A percentile compares a stretch with the other conserved stretches of the same genome.
phyloP scores from a whole-genome alignment of 2,329 filamentous ascomycete species.

The Aspergillus nomiae region DNA sequence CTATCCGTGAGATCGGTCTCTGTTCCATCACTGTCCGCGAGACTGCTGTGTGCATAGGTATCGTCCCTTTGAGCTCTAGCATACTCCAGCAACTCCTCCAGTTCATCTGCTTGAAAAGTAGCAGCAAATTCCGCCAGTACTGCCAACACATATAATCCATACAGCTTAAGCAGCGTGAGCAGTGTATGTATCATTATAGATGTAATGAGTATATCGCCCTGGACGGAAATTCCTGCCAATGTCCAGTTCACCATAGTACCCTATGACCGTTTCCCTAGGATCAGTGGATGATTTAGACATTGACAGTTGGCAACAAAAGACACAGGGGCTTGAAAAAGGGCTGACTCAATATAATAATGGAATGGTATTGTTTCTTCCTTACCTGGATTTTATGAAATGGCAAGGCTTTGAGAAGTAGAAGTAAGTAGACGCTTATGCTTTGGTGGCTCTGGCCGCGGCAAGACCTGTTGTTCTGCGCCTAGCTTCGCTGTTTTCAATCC shows the following conservation, averaged over 20 bases:
- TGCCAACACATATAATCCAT: not conserved
- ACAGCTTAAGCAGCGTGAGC: not conserved
- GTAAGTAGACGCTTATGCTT: not conserved
- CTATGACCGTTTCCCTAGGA: not conserved
- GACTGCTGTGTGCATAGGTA: not conserved
- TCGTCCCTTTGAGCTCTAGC: not conserved
- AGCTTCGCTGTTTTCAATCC: not conserved
- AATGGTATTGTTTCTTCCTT: not conserved
- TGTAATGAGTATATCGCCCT: not conserved
- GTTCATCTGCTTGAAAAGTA: not conserved
- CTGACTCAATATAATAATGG: not conserved
- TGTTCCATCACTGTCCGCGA: not conserved
- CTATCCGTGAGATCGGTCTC: not conserved
- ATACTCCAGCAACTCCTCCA: not conserved
- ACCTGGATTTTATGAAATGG: not conserved
- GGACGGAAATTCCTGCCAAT: not conserved
- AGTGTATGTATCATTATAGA: not conserved
- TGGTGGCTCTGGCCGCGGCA: not conserved
- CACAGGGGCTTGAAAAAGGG: not conserved
- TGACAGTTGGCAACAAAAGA: not conserved
- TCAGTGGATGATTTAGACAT: not conserved
- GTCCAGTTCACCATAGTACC: not conserved
- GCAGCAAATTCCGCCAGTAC: not conserved
- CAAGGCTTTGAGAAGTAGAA: not conserved
- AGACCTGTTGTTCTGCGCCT: not conserved